Conservation (phyloP, 192 early-diverging fungal species). For the Gigaspora rosea region DNA sequence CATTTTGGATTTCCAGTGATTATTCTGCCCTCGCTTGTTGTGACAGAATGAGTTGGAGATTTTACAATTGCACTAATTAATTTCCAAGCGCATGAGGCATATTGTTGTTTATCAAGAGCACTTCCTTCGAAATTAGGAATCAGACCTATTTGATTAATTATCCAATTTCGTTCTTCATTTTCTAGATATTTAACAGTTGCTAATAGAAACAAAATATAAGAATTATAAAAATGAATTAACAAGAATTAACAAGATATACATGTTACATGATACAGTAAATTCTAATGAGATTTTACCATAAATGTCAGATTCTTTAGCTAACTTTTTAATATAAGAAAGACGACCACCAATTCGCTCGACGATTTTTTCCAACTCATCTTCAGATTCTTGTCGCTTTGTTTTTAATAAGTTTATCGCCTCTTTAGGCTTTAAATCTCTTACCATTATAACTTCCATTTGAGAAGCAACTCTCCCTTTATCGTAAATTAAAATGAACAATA, state of each 20-base stretch:
- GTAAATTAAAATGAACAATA: neutral
- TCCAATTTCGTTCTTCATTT: constrained; percentile 25
- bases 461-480: constrained; percentile 19
- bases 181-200: neutral
- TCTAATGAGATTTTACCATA: neutral
- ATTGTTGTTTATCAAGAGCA: constrained; percentile 22
- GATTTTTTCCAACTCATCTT: neutral
- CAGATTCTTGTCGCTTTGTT: constrained; percentile 1
- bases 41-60: constrained; percentile 21
- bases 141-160: constrained; percentile 16
- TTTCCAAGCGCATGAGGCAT: constrained; percentile 27
- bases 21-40: neutral
- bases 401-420: constrained; percentile 24
- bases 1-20: constrained; percentile 28
- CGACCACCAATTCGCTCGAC: constrained; percentile 24
- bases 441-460: constrained; percentile 25
- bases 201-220: neutral
- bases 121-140: constrained; percentile 28
- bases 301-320: neutral
- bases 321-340: neutral
- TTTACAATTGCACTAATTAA: constrained; percentile 20
- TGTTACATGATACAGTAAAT: neutral
- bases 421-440: neutral
- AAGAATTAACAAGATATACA: neutral
- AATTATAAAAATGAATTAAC: neutral